These are phyloP conservation scores for Leccinum aurantiacum DNA, from an alignment of 768 basidiomycete genomes.

Conservation along the genomic window DNA sequence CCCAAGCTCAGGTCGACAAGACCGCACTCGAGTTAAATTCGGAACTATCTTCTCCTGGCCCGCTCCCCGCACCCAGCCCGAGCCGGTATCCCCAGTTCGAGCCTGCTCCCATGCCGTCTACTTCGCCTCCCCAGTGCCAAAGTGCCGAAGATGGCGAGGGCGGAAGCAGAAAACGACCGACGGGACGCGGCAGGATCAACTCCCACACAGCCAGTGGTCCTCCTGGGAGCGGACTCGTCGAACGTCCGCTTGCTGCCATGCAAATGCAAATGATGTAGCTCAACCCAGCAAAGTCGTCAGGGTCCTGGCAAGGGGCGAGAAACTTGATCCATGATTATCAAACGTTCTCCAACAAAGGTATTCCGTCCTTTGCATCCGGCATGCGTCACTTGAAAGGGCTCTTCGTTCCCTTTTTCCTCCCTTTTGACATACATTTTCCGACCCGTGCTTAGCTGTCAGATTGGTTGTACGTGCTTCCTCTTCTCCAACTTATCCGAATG, in stretches of 20 bases:
- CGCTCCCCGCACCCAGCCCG: slow-evolving; percentile 60
- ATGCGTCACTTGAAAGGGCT: neutral
- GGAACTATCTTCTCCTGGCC: slow-evolving; percentile 52
- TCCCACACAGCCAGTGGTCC: slow-evolving; percentile 22
- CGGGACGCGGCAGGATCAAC: slow-evolving; percentile 30
- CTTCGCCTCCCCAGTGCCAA: slow-evolving; percentile 21
- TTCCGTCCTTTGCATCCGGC: neutral
- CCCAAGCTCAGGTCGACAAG: slow-evolving; percentile 29
- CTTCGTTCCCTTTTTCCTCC: neutral
- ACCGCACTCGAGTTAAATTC: slow-evolving; percentile 13
- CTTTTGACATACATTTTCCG: neutral
- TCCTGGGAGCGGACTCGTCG: slow-evolving; percentile 53
- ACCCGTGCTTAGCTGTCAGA: slow-evolving; percentile 19
- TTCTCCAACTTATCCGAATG: no score
- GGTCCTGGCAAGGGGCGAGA: slow-evolving; percentile 82
- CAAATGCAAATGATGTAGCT: slow-evolving; percentile 80
- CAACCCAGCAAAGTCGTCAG: slow-evolving; percentile 75
- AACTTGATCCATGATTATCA: slow-evolving; percentile 53
- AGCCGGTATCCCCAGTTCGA: slow-evolving; percentile 56
- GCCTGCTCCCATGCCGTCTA: slow-evolving; percentile 29
- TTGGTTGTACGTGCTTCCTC: slow-evolving; percentile 20
- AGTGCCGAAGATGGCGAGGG: slow-evolving; percentile 36
- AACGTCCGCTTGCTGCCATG: slow-evolving; percentile 76
- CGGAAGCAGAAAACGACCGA: slow-evolving; percentile 27
- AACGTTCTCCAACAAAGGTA: slow-evolving; percentile 14